phyloP scores from a whole-genome alignment of 352 stramenopile genomes.

The Phytopythium delawarense region DNA sequence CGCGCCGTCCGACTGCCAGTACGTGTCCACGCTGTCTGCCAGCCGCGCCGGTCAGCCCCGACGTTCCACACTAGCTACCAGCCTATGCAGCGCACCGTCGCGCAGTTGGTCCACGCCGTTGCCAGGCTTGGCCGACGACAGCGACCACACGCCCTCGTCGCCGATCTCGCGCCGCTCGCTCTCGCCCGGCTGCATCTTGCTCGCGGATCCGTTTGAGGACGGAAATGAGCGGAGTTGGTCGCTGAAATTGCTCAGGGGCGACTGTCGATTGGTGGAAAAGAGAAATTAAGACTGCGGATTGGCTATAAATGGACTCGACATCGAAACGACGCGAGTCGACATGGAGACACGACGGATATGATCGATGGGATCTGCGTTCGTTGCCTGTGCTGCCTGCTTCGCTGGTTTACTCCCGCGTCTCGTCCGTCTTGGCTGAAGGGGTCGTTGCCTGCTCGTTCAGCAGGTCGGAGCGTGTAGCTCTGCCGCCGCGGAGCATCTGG shows the following conservation, averaged over 20 bases:
- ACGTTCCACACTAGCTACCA: neutral
- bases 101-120: slow-evolving; percentile 97
- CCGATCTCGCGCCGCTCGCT: slow-evolving; percentile 62
- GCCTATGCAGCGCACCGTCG: slow-evolving; percentile 59
- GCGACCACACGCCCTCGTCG: slow-evolving; percentile 92
- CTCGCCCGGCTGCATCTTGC: slow-evolving; percentile 1
- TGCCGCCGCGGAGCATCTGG: slow-evolving; percentile 79
- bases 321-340: neutral
- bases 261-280: neutral
- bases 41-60: neutral
- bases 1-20: slow-evolving; percentile 94
- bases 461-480: slow-evolving; percentile 71
- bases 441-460: slow-evolving; percentile 20
- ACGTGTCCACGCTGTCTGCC: slow-evolving; percentile 93
- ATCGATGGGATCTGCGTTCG: neutral
- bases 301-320: neutral
- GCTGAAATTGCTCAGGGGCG: neutral
- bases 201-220: neutral
- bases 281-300: neutral
- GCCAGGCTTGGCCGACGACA: slow-evolving; percentile 96
- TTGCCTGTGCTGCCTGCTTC: neutral
- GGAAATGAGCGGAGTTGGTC: neutral
- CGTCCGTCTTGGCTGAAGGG: neutral
- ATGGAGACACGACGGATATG: neutral
- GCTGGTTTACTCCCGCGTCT: neutral